phyloP scores from a whole-genome alignment of 2,329 filamentous ascomycete species.

The Fusarium coffeatum region DNA sequence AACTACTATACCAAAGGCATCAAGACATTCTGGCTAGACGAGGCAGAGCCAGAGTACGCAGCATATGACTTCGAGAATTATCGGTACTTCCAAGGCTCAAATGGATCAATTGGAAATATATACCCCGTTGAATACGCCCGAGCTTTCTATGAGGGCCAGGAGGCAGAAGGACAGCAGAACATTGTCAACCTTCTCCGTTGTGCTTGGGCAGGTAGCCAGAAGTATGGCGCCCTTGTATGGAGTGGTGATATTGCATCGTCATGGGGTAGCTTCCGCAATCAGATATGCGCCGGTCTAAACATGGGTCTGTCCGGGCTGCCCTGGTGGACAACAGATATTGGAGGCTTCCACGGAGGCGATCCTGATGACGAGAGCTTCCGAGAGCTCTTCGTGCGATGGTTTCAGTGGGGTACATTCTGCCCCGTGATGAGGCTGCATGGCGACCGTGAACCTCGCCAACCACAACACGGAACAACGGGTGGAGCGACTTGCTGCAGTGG shows the following conservation, averaged over 20 bases:
- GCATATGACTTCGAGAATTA: constrained; percentile 76
- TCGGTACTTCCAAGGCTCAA: constrained; percentile 53
- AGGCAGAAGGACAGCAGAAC: constrained; percentile 62
- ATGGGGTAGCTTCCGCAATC: constrained; percentile 69
- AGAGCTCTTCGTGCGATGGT: constrained; percentile 75
- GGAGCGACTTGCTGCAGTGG: constrained; percentile 60
- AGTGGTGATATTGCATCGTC: constrained; percentile 74
- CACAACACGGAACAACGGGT: constrained; percentile 50
- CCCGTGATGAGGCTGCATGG: constrained; percentile 76
- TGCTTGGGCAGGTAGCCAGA: constrained; percentile 67
- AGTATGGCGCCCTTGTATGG: constrained; percentile 74
- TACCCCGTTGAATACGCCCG: constrained; percentile 69
- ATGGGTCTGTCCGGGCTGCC: constrained; percentile 73
- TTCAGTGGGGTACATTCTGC: constrained; percentile 75
- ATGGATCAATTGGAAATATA: constrained; percentile 64
- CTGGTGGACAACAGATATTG: constrained; percentile 79
- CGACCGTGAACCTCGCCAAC: constrained; percentile 68
- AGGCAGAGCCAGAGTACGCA: constrained; percentile 74
- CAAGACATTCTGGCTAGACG: constrained; percentile 75
- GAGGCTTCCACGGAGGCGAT: constrained; percentile 75
- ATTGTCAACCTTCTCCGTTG: constrained; percentile 67
- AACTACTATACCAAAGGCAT: constrained; percentile 74
- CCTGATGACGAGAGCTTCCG: constrained; percentile 66
- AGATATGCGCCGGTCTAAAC: constrained; percentile 72
- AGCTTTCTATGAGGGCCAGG: constrained; percentile 70